Conservation (phyloP, 805 yeast species). For the Tetrapisispora taiwanensis region DNA sequence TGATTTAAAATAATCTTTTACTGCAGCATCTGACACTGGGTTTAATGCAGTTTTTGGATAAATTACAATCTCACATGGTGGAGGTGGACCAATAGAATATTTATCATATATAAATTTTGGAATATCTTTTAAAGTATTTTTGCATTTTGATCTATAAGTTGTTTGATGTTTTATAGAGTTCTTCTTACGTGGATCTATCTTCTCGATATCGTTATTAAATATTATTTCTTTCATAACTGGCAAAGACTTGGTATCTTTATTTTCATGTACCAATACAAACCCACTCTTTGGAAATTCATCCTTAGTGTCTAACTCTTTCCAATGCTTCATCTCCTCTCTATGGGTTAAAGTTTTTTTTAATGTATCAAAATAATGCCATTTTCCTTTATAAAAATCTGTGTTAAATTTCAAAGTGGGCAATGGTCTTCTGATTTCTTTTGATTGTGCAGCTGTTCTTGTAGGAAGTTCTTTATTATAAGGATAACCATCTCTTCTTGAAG, state of each 20-base stretch:
- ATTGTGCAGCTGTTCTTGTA: neutral
- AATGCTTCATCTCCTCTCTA: slow-evolving; percentile 16
- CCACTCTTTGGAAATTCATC: slow-evolving; percentile 18
- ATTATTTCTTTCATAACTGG: slow-evolving; percentile 13
- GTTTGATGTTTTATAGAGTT: neutral
- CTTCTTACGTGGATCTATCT: slow-evolving; percentile 20
- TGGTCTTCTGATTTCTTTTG: slow-evolving; percentile 13
- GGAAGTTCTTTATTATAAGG: neutral
- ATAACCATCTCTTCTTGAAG: neutral
- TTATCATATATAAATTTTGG: slow-evolving; percentile 46
- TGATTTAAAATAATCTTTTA: slow-evolving; percentile 43
- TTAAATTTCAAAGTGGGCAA: slow-evolving; percentile 15
- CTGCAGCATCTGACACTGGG: slow-evolving; percentile 9
- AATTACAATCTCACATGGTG: slow-evolving; percentile 57
- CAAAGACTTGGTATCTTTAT: slow-evolving; percentile 8
- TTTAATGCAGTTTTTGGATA: slow-evolving; percentile 36
- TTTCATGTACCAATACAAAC: slow-evolving; percentile 15
- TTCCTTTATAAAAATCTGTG: slow-evolving; percentile 14
- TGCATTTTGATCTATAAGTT: slow-evolving; percentile 10
- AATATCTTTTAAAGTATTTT: slow-evolving; percentile 8
- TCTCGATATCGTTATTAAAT: slow-evolving; percentile 4
- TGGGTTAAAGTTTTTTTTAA: slow-evolving; percentile 13
- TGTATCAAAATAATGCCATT: slow-evolving; percentile 27
- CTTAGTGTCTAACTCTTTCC: slow-evolving; percentile 10
- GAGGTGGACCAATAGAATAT: slow-evolving; percentile 66